Percentiles rank a stretch among this genome's conserved stretches.
Evolutionary conservation across 2,329 filamentous ascomycete genomes (phyloP).

Genomic region (Claviceps arundinis): DNA sequence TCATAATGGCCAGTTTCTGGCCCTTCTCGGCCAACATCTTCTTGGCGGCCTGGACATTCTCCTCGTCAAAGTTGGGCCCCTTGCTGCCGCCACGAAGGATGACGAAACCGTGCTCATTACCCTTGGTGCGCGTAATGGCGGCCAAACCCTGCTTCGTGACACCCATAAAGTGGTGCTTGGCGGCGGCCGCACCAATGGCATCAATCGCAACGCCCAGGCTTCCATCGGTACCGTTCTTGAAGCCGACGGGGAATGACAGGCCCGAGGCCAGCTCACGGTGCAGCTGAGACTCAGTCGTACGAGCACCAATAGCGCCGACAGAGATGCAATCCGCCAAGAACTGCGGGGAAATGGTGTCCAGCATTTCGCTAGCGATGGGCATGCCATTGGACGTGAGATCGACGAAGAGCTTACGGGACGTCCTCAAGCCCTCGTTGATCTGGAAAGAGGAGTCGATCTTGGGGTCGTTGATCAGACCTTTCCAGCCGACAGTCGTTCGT

Average conservation of each 20-base stretch:
- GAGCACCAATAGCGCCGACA: slow-evolving; percentile 85
- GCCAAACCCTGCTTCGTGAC: slow-evolving; percentile 96
- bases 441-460: slow-evolving; percentile 95
- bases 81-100: slow-evolving; percentile 84
- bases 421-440: slow-evolving; percentile 95
- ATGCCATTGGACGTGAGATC: slow-evolving; percentile 79
- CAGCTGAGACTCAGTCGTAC: slow-evolving; percentile 92
- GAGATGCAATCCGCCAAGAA: slow-evolving; percentile 94
- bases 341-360: slow-evolving; percentile 96
- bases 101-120: slow-evolving; percentile 95
- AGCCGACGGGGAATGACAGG: slow-evolving; percentile 92
- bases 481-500: slow-evolving; percentile 96
- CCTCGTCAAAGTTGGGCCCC: slow-evolving; percentile 87
- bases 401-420: slow-evolving; percentile 86
- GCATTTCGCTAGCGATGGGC: slow-evolving; percentile 95
- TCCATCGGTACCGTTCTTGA: slow-evolving; percentile 98
- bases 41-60: slow-evolving; percentile 66
- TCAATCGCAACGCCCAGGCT: slow-evolving; percentile 85
- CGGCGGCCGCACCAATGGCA: slow-evolving; percentile 74
- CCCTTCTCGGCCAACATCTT: slow-evolving; percentile 70
- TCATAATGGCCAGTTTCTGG: slow-evolving; percentile 83
- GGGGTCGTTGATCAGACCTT: slow-evolving; percentile 97
- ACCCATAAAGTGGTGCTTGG: slow-evolving; percentile 95
- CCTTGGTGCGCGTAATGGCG: slow-evolving; percentile 82
- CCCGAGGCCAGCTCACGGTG: slow-evolving; percentile 93